Base-by-base conservation (phyloP, 139 green algal species). In the Chlorella sp. region DNA sequence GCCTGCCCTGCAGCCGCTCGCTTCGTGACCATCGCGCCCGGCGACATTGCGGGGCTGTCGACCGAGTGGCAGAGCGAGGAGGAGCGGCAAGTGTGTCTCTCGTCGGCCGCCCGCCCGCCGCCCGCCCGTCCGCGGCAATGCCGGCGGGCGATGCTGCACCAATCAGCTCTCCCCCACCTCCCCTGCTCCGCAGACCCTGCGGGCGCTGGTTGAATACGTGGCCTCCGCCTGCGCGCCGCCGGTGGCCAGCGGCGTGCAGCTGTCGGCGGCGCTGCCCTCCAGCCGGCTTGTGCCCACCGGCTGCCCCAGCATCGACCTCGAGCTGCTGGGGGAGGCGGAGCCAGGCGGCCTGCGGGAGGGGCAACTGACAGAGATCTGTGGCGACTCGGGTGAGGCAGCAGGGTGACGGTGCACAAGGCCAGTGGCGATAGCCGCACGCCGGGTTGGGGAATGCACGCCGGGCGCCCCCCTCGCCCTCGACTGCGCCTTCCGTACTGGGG, bases 281-380 rank as follows among this genome's bases (percentile, higher is more conserved):
- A 38, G 62, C 27, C 25, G 27, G 56, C 43, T 77, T 33, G 9
- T 77, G 23, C n/a, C 48, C 15, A 77, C 72, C 43, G 66, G 75
- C 8, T 81, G 71, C 29, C 27, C 67, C 15, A 65, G 36, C 21
- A 67, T 83, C 17, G 77, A 83, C 40, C 3, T 5, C 25, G 36
- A 80, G 63, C 40, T 85, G 35, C 79, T 85, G 43, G 35, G 67
- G 2, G n/a, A n/a, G n/a, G n/a, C n/a, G n/a, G n/a, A n/a, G n/a
- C n/a, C n/a, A n/a, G 73, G 68, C 36, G 79, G 79, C 17, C 27
- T 82, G 33, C 35, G 74, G 27, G 67, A 70, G 3, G 79, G 79
- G 5, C 79, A 84, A 38, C 7, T 84, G 43, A 9, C 77, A 19
- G 79, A 84, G 46, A 8, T 81, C 4, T 77, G 61, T 56, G 79